Evolutionary conservation across 257 asterid species (phyloP).

Genomic region (Fraxinus quadrangulata): DNA sequence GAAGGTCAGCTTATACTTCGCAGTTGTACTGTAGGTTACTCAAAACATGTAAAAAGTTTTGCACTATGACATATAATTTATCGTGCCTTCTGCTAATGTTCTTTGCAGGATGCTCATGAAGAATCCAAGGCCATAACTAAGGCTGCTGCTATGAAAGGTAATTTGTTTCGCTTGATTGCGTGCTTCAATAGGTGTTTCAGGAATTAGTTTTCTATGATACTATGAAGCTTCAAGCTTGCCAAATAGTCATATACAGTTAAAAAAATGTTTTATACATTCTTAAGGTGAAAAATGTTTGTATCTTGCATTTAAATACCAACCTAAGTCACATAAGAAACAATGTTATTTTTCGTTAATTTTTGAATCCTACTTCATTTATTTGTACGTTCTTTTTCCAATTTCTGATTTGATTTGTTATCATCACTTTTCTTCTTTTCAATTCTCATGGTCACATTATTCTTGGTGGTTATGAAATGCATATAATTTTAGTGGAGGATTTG

Average conservation of each 20-base stretch:
- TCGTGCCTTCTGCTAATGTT: conserved; percentile 25
- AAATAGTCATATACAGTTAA: neutral
- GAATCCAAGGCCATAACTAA: conserved; percentile 91
- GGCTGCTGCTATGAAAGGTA: conserved; percentile 96
- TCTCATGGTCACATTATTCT: neutral
- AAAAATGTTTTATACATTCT: neutral
- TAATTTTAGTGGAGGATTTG: neutral
- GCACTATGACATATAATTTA: neutral
- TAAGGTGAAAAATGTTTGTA: conserved; percentile 8
- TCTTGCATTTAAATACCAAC: neutral
- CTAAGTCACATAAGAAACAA: neutral
- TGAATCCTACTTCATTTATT: neutral
- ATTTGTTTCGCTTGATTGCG: conserved; percentile 11
- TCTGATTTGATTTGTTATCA: neutral
- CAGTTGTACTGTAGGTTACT: conserved; percentile 14
- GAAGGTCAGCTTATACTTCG: conserved; percentile 11
- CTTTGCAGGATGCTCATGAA: conserved; percentile 92
- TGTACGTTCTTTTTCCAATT: neutral
- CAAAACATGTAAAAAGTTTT: conserved; percentile 6
- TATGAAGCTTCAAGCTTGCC: conserved; percentile 21
- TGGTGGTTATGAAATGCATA: neutral
- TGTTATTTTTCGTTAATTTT: neutral
- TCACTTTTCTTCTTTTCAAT: neutral
- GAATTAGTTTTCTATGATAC: conserved; percentile 1
- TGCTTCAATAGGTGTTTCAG: conserved; percentile 14